Evolutionary conservation across 768 basidiomycete genomes (phyloP), one percentile per base, ranked within the genome.

Genomic region (Krasilnikovozyma curviuscula): DNA sequence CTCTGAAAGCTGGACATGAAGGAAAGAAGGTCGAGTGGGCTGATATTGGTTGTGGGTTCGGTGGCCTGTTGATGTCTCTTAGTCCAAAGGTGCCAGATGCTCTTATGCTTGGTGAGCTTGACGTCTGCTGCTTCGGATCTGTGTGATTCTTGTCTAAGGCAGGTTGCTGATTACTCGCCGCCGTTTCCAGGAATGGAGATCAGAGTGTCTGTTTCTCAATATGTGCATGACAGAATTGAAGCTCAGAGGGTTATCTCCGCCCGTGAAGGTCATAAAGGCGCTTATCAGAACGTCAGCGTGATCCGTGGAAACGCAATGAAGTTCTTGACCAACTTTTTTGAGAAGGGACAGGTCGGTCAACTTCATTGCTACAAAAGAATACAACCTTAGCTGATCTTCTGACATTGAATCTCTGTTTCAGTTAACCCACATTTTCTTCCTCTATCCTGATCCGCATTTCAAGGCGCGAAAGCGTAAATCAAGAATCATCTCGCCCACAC

Each of bases 371-470:
- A 13, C 24, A 14, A 8, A 19, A 12, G 19, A n/a, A n/a, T n/a
- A n/a, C 5, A 10, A 1, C 21, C 10, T 25, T 33, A 5, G 30
- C 21, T 25, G n/a, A 19, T 3, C 32, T 21, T 10, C 9, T 32
- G 25, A 8, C 37, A 12, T 24, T 29, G 18, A 24, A 1, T 39
- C 12, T n/a, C 24, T 23, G 5, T 24, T 31, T 8, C 55, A 69
- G 54, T 71, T 98, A 31, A 79, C 81, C 18, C 78, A 91, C 40
- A 71, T 98, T 42, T 98, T 98, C 68, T 97, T 98, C 70, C 74
- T 97, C 50, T 98, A 97, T 67, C 93, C 93, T 34, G 93, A 98
- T 65, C 93, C 93, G 0, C 93, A 97, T 64, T 98, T 98, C 74
- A 97, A 98, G 65, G 72, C 75, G 8, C 78, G 89, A 58, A 98